A percentile compares a stretch with the other conserved stretches of the same genome.
These are phyloP conservation scores for Fusarium sp. DNA, from an alignment of 2,329 filamentous ascomycete species.

Conservation along the genomic window DNA sequence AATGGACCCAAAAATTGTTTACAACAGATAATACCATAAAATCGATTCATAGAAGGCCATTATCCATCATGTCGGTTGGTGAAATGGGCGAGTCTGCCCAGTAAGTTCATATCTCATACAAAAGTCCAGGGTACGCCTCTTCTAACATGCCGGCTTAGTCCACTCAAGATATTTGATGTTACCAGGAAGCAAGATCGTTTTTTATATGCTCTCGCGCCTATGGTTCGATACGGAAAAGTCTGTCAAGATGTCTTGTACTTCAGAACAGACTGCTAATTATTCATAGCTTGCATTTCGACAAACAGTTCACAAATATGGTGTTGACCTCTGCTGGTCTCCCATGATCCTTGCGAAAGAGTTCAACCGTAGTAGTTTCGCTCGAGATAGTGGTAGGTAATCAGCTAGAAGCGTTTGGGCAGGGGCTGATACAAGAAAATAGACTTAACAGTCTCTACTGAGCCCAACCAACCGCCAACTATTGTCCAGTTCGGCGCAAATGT, in stretches of 20 bases:
- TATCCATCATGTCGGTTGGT: slow-evolving; percentile 33
- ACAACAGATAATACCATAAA: background rate
- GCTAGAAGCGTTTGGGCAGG: background rate
- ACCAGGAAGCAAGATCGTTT: slow-evolving; percentile 65
- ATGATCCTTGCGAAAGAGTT: slow-evolving; percentile 80
- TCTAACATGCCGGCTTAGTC: slow-evolving; percentile 55
- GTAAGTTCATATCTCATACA: slow-evolving; percentile 27
- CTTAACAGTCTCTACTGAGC: slow-evolving; percentile 69
- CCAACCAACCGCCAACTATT: slow-evolving; percentile 69
- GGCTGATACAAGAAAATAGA: slow-evolving; percentile 54
- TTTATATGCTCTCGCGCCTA: slow-evolving; percentile 72
- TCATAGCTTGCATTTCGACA: slow-evolving; percentile 75
- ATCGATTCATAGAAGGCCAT: background rate
- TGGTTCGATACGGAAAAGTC: slow-evolving; percentile 74
- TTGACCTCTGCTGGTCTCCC: slow-evolving; percentile 77
- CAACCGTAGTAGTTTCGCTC: slow-evolving; percentile 69
- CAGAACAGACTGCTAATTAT: background rate
- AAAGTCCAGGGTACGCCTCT: slow-evolving; percentile 38
- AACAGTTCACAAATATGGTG: slow-evolving; percentile 72
- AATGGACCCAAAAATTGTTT: background rate
- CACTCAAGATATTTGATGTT: slow-evolving; percentile 69
- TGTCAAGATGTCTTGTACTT: background rate
- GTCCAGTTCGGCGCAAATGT: slow-evolving; percentile 75
- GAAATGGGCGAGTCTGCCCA: slow-evolving; percentile 40
- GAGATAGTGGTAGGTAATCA: slow-evolving; percentile 65